These are phyloP conservation scores for Crithidia thermophila DNA, from an alignment of 208 protist species.

Conservation along the genomic window DNA sequence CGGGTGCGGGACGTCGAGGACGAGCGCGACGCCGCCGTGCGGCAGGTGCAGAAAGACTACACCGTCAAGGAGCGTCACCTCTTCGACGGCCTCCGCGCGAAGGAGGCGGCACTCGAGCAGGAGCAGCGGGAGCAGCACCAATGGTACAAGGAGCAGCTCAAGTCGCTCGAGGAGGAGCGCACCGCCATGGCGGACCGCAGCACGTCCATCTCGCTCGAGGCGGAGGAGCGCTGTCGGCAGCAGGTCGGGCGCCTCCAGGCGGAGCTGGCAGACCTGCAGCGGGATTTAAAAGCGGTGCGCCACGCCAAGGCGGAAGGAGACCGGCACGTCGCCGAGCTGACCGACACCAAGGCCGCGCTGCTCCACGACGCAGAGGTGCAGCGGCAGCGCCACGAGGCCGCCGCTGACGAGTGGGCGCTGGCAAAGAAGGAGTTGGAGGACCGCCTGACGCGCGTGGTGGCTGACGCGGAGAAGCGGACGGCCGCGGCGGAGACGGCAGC, in stretches of 20 bases:
- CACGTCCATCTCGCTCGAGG: constrained; percentile 28
- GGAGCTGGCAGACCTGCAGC: constrained; percentile 37
- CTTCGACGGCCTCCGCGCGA: constrained; percentile 33
- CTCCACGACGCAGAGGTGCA: constrained; percentile 40
- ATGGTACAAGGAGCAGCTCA: constrained; percentile 54
- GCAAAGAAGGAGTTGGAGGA: constrained; percentile 37
- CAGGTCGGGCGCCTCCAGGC: constrained; percentile 54
- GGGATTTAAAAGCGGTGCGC: constrained; percentile 28
- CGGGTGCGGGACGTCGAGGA: constrained; percentile 64
- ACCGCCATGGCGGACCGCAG: constrained; percentile 39
- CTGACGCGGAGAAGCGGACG: constrained; percentile 46
- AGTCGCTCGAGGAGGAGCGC: constrained; percentile 50
- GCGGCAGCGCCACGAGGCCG: constrained; percentile 35
- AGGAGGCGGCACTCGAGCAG: constrained; percentile 55
- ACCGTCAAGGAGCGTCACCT: constrained; percentile 62
- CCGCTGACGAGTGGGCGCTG: constrained; percentile 32
- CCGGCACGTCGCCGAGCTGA: constrained; percentile 17
- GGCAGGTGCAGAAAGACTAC: constrained; percentile 49
- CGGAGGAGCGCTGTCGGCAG: constrained; percentile 46
- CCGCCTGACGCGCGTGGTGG: constrained; percentile 34
- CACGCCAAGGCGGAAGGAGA: constrained; percentile 35
- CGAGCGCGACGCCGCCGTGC: constrained; percentile 48
- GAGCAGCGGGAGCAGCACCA: constrained; percentile 68
- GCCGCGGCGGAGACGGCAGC: constrained; percentile 54
- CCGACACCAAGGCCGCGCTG: constrained; percentile 37